Conservation (phyloP, 2,329 filamentous ascomycete genomes). For the Colletotrichum eleusines region DNA sequence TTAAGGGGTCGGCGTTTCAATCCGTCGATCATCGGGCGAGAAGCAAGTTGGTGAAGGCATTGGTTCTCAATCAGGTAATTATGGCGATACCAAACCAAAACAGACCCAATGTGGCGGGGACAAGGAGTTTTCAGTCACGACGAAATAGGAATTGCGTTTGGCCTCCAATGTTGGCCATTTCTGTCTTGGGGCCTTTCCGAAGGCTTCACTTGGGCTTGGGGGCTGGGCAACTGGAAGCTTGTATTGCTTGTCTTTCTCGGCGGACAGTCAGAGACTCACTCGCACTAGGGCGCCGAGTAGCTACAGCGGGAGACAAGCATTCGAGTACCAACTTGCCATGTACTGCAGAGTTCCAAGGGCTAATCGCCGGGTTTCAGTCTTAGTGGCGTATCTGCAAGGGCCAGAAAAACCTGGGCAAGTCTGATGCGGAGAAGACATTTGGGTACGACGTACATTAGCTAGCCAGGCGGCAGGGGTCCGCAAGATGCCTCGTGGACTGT, state of each 20-base stretch:
- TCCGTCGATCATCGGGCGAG: conserved; percentile 11
- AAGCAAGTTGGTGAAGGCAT: not conserved
- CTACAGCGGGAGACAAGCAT: conserved; percentile 24
- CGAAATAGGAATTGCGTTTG: no score
- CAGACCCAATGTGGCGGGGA: no score
- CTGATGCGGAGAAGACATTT: conserved; percentile 31
- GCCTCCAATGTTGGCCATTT: not conserved
- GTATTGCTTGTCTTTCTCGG: conserved; percentile 32
- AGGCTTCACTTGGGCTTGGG: conserved; percentile 9
- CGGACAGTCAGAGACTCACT: conserved; percentile 10
- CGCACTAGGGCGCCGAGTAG: conserved; percentile 14
- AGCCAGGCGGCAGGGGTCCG: conserved; percentile 1
- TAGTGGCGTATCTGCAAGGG: conserved; percentile 23
- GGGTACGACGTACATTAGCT: not conserved
- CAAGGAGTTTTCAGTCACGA: not conserved
- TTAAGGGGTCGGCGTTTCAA: conserved; percentile 22
- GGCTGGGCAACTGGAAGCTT: conserved; percentile 32
- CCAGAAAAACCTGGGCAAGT: conserved; percentile 1
- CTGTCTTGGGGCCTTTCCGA: not conserved
- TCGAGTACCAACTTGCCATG: no score
- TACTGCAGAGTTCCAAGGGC: conserved; percentile 9
- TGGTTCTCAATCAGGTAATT: not conserved
- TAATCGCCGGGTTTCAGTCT: not conserved
- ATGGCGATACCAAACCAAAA: not conserved
- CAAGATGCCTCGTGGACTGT: not conserved